Conservation (phyloP, 139 green algal species). For the Coccomyxa sp. region DNA sequence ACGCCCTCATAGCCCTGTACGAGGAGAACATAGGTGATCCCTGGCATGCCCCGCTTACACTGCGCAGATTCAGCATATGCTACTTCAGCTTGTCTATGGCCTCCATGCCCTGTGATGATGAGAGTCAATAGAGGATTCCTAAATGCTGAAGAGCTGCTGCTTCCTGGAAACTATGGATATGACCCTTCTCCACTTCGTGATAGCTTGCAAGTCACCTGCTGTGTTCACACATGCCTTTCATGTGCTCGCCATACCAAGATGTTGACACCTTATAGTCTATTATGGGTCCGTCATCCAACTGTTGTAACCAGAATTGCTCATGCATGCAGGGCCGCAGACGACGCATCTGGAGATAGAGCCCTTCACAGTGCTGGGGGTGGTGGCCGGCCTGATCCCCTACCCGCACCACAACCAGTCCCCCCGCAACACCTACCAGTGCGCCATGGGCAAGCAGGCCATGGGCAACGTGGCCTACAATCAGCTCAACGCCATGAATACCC, state of each 20-base stretch:
- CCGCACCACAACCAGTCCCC: conserved; percentile 99
- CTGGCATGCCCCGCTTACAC: not conserved
- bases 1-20: conserved; percentile 89
- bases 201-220: too few species aligned
- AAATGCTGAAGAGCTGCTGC: too few species aligned
- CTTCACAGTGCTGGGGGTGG: conserved; percentile 98
- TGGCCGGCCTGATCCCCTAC: conserved; percentile 96
- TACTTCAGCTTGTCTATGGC: too few species aligned
- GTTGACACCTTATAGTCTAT: too few species aligned
- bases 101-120: too few species aligned
- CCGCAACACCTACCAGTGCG: conserved; percentile 99
- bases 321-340: conserved; percentile 24
- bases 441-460: conserved; percentile 99
- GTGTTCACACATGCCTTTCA: not conserved
- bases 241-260: not conserved
- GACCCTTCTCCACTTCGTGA: too few species aligned
- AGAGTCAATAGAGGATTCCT: too few species aligned
- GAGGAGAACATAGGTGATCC: conserved; percentile 30
- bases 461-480: conserved; percentile 98
- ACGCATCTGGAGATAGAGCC: conserved; percentile 99
- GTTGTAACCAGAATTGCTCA: conserved; percentile 13
- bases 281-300: not conserved
- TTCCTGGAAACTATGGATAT: too few species aligned
- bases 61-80: too few species aligned
- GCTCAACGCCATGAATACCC: conserved; percentile 89